Percentiles rank a stretch among this genome's conserved stretches.
Evolutionary conservation across 495 filamentous ascomycete species (phyloP).

Genomic region (Stereocaulon alpinum): DNA sequence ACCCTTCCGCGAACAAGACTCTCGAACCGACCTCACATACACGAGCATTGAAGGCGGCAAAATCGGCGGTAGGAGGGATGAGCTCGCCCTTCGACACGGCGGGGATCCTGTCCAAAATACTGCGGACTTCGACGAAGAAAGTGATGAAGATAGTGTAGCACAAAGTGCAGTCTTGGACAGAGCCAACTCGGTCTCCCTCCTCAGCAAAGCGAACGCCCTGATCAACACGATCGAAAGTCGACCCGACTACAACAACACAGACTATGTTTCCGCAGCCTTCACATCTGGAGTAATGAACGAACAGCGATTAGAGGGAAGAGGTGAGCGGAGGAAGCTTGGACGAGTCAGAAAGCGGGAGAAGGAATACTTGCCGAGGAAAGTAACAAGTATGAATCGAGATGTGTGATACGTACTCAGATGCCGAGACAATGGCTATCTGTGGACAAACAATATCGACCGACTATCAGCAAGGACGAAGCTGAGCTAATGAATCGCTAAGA

Average conservation of each 20-base stretch:
- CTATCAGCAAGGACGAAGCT: too few species aligned
- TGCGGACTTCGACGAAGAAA: neutral
- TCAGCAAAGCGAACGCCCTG: neutral
- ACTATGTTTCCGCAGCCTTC: neutral
- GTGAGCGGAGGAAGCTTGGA: neutral
- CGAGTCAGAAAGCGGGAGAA: neutral
- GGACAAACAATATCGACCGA: too few species aligned
- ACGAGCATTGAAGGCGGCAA: conserved; percentile 16
- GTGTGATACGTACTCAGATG: too few species aligned
- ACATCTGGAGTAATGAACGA: neutral
- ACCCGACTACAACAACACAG: neutral
- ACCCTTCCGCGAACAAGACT: neutral
- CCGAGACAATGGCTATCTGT: too few species aligned
- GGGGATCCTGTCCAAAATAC: neutral
- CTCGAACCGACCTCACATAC: conserved; percentile 12
- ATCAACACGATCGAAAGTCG: neutral
- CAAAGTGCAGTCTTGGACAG: neutral
- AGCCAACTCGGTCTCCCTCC: neutral
- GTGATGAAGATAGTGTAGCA: neutral
- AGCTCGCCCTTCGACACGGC: conserved; percentile 8
- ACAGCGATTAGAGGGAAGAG: neutral
- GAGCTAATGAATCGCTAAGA: too few species aligned
- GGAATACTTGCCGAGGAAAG: neutral
- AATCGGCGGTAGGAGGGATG: conserved; percentile 14
- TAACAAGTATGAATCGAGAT: too few species aligned